These are phyloP conservation scores for Penicillium coffeae DNA, from an alignment of 495 filamentous ascomycete genomes.

Conservation along the genomic window DNA sequence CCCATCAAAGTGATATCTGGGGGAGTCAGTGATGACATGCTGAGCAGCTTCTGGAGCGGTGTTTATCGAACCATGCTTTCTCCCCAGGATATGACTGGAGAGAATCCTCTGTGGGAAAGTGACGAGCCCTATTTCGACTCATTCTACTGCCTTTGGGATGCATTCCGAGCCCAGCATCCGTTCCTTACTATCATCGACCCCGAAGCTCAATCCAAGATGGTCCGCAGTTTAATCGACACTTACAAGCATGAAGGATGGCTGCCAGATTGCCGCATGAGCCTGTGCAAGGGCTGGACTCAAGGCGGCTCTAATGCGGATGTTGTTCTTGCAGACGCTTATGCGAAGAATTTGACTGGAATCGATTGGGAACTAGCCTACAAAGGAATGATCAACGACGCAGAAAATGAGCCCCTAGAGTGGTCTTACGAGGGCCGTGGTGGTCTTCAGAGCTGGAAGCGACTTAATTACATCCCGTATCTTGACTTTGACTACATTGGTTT, in stretches of 20 bases:
- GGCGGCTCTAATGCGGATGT: slow-evolving; percentile 77
- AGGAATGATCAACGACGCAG: slow-evolving; percentile 71
- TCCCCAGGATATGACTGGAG: slow-evolving; percentile 73
- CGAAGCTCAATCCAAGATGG: slow-evolving; percentile 56
- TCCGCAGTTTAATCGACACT: slow-evolving; percentile 67
- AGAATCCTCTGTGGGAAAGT: slow-evolving; percentile 70
- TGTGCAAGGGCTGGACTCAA: slow-evolving; percentile 71
- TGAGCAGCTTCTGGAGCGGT: slow-evolving; percentile 66
- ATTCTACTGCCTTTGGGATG: slow-evolving; percentile 75
- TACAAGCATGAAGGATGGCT: slow-evolving; percentile 68
- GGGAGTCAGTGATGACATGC: slow-evolving; percentile 46
- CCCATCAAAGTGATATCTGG: slow-evolving; percentile 53
- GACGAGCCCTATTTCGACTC: slow-evolving; percentile 75
- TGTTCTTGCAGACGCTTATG: slow-evolving; percentile 61
- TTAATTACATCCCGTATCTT: slow-evolving; percentile 65
- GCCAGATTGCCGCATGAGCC: slow-evolving; percentile 64
- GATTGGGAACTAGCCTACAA: slow-evolving; percentile 69
- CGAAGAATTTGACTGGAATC: slow-evolving; percentile 63
- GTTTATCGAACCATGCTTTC: slow-evolving; percentile 70
- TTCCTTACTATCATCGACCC: slow-evolving; percentile 70
- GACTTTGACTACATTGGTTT: slow-evolving; percentile 68
- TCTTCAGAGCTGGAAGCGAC: slow-evolving; percentile 62
- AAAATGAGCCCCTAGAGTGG: slow-evolving; percentile 73
- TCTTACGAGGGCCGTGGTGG: slow-evolving; percentile 66
- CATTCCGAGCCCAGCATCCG: slow-evolving; percentile 65